Base-by-base conservation (phyloP, 2,329 filamentous ascomycete genomes). In the Neospermospora avenae region DNA sequence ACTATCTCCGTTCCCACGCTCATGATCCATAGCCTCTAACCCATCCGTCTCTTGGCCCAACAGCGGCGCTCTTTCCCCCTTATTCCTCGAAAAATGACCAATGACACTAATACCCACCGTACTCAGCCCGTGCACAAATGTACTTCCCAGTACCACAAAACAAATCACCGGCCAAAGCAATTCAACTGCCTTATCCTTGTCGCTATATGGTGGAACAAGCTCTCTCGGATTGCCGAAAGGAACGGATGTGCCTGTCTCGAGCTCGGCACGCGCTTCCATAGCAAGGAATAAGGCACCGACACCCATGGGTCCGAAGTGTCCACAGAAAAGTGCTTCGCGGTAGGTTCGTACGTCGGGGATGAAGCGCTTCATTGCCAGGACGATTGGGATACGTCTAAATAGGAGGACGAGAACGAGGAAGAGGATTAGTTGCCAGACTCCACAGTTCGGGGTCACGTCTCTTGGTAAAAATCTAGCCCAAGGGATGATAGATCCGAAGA, bases 301-400 rank as follows among this genome's bases (percentile, higher is more conserved):
- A 18, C 82, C 82, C 77, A 84, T 84, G 8, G 81, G 81, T 0
- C 81, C 81, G 59, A 84, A 84, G 66, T 84, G 81, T 0, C 81
- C 81, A 45, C 75, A 76, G 69, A 84, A 84, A 0, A 84, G 68
- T 0, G 81, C 81, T 69, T 84, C 82, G 5, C 76, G 75, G 22
- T 76, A 77, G 0, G 80, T 82, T 7, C 73, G 70, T 48, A 84
- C 75, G 55, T 80, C 76, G 0, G 79, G 80, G 11, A 82, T 73
- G 61, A 78, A 73, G 13, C 73, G 74, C 68, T 81, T 80, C 3
- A 79, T 66, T 0, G 74, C 71, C 34, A 81, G 71, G 2, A 84
- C 77, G 48, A 81, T 72, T 1, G 82, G 81, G 1, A 84, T 77
- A 16, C 81, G 75, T 45, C 81, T 74, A 67, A 84, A 79, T 0